Evolutionary conservation across 139 green algal genomes (phyloP).

Genomic region (Coelastrella sp.): DNA sequence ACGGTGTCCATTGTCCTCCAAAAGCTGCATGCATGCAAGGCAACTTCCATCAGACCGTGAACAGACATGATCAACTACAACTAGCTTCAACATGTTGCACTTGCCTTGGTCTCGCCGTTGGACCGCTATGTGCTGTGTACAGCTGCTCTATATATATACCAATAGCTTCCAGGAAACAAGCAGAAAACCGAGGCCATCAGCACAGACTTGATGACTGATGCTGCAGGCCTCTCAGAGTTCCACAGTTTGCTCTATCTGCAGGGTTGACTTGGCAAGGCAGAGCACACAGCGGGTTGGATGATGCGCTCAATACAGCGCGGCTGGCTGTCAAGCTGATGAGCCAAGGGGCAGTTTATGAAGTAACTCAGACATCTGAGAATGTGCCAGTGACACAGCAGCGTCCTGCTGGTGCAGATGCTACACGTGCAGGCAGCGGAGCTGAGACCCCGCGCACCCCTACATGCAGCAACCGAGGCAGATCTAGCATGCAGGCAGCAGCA

Average conservation of each 20-base stretch:
- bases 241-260: background rate
- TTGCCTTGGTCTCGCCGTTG: too few species aligned
- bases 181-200: too few species aligned
- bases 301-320: constrained; percentile 67
- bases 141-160: too few species aligned
- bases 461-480: background rate
- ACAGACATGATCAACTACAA: too few species aligned
- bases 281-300: constrained; percentile 69
- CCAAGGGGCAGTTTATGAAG: constrained; percentile 52
- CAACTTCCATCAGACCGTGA: too few species aligned
- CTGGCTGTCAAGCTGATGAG: constrained; percentile 58
- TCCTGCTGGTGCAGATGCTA: background rate
- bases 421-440: constrained; percentile 1
- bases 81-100: too few species aligned
- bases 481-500: background rate
- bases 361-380: constrained; percentile 50
- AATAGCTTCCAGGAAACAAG: too few species aligned
- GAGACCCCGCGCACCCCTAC: background rate
- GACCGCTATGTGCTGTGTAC: too few species aligned
- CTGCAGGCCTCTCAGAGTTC: too few species aligned
- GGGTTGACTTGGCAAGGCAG: constrained; percentile 62
- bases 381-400: background rate
- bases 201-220: too few species aligned
- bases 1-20: too few species aligned
- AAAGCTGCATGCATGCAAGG: too few species aligned